Percentiles rank a stretch among this genome's conserved stretches.
phyloP scores from a whole-genome alignment of 2,329 filamentous ascomycete genomes.

The Talaromyces albobiverticillius region DNA sequence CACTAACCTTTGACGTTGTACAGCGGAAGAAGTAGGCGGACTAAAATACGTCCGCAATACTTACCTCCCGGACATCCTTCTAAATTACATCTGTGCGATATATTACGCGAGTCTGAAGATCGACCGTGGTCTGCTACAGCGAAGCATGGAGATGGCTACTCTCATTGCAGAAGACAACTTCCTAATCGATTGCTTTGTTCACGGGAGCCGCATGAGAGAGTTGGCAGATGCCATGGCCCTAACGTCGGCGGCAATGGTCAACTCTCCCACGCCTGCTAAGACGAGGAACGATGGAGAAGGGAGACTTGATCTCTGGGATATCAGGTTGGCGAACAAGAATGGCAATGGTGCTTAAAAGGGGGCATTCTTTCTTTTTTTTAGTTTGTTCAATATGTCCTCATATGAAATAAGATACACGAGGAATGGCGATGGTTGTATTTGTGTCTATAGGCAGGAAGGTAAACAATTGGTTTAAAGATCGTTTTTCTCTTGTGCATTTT shows the following conservation, averaged over 20 bases:
- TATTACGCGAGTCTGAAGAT: constrained; percentile 74
- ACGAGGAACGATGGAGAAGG: constrained; percentile 37
- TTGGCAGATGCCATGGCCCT: constrained; percentile 73
- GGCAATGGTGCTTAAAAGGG: constrained; percentile 2
- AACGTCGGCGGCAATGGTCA: constrained; percentile 68
- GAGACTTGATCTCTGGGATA: constrained; percentile 39
- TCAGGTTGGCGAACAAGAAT: constrained; percentile 28
- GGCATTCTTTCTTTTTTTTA: no score
- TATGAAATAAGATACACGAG: no score
- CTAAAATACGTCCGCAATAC: constrained; percentile 65
- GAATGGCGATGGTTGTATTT: background rate
- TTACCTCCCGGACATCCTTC: constrained; percentile 81
- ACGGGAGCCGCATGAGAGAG: constrained; percentile 68
- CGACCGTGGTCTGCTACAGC: constrained; percentile 71
- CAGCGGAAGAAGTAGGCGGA: constrained; percentile 58
- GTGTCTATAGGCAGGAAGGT: background rate
- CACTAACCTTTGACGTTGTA: constrained; percentile 2
- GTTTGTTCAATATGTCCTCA: background rate
- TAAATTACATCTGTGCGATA: constrained; percentile 78
- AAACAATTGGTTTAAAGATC: background rate
- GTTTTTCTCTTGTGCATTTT: background rate
- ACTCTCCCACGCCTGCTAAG: constrained; percentile 42
- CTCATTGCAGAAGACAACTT: constrained; percentile 70
- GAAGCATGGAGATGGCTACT: constrained; percentile 82
- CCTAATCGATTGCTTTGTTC: constrained; percentile 62